Evolutionary conservation across 148 eudicot species (phyloP).

Genomic region (Arbutus unedo): DNA sequence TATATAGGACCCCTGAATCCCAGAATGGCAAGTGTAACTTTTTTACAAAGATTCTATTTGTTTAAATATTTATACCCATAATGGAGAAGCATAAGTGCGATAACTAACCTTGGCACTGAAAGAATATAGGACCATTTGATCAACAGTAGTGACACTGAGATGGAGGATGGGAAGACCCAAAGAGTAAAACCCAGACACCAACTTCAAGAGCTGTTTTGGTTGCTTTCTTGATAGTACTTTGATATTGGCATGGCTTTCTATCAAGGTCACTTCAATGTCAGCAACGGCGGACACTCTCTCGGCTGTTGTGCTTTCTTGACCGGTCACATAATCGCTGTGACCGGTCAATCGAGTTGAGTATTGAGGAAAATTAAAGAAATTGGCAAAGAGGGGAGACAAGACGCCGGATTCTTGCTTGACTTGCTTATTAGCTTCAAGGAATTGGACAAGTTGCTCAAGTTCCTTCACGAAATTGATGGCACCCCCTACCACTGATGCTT

Average conservation of each 20-base stretch:
- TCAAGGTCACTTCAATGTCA: conserved; percentile 48
- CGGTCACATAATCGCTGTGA: not conserved
- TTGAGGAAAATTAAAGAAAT: conserved; percentile 55
- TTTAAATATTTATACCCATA: not conserved
- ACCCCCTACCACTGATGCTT: conserved; percentile 65
- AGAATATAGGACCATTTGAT: conserved; percentile 40
- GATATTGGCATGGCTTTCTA: conserved; percentile 44
- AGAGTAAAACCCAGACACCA: conserved; percentile 34
- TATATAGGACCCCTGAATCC: not conserved
- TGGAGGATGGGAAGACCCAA: conserved; percentile 44
- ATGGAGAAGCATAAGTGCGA: not conserved
- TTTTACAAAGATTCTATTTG: not conserved
- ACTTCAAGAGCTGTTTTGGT: conserved; percentile 43
- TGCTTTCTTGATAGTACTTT: conserved; percentile 40
- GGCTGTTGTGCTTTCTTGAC: not conserved
- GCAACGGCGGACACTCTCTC: conserved; percentile 28
- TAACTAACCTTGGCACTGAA: conserved; percentile 47
- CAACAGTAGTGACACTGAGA: conserved; percentile 48
- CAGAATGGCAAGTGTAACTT: not conserved
- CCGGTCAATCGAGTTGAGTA: conserved; percentile 28
- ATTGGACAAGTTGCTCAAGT: conserved; percentile 51
- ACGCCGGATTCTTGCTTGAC: not conserved
- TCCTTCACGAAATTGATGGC: conserved; percentile 64
- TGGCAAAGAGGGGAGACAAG: conserved; percentile 17
- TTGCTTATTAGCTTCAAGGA: conserved; percentile 34